Evolutionary conservation across 306 rosid genomes (phyloP), one percentile per base, ranked within the genome.

Genomic region (Fragaria nilgerrensis): DNA sequence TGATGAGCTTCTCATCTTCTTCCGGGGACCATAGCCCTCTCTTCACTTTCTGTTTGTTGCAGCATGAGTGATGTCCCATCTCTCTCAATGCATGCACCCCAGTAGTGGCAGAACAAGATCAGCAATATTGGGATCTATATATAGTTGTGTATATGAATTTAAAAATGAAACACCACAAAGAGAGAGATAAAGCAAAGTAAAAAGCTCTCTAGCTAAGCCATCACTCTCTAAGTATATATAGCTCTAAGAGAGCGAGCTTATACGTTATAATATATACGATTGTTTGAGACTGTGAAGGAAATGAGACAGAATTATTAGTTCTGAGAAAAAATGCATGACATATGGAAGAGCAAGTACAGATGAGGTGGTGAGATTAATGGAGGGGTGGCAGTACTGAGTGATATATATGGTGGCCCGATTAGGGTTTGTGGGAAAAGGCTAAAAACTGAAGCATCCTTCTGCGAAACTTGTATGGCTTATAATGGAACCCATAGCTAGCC

Each of bases 11-110:
- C 79, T 95, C 98, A 86, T 95, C 98, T 81, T 95, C 98, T 52
- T 95, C 98, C 0, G 99, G 97, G 50, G 99, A 95, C 99, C 99
- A 95, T 14, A 95, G 53, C 23, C 99, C 99, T 69, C 99, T 92
- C 90, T 95, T 95, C 77, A 92, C 99, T 80, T 95, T 90, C 94
- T 92, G 97, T 81, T 92, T 95, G 89, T 88, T 95, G 82, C 99
- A 92, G 85, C 99, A 95, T 43, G 97, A 95, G 88, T 92, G 98
- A 77, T 90, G 93, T 63, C 95, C 98, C 98, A 92, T 94, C 47
- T 75, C 63, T 63, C 79, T 2, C 7, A n/a, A 15, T 3, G 36
- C 36, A 32, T 32, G n/a, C 9, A 25, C 19, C 71, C 32, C 74
- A 80, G 70, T 62, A 32, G 41, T 63, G 80, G 49, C 52, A 59